Base-by-base conservation (phyloP, 1,284 basidiomycete species). In the Irpex lacteus region DNA sequence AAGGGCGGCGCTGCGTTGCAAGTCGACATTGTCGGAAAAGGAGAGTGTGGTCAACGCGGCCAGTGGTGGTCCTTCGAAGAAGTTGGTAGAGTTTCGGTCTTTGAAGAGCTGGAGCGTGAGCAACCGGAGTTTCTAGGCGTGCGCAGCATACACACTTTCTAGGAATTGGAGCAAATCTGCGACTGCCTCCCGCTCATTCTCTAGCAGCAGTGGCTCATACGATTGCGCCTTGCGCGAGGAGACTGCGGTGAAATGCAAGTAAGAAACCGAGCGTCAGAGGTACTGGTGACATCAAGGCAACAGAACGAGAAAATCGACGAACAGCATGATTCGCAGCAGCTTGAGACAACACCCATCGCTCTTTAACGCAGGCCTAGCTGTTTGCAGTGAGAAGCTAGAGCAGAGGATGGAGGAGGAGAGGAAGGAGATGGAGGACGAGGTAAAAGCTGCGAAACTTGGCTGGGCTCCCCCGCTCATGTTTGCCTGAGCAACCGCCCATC, bases 21-120 rank as follows among this genome's bases (percentile, higher is more conserved):
- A 84, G 80, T 99, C 98, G 72, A 99, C 98, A 80, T 99, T 99
- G 82, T 99, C 98, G 38, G 94, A 96, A 82, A 98, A 99, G 13
- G 96, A 98, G 68, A 99, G 90, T 65, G 96, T 99, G 11, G 96
- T 98, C 66, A 99, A 84, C 54, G 98, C 96, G 61, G 90, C 86
- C 63, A 99, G 88, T 18, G 98, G 97, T 32, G 92, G 91, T 61
- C 96, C 96, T 62, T 87, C 84, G 81, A 98, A 98, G 85, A 98
- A 98, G 81, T 98, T 97, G 77, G 96, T 98, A 3, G 93, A 95
- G 8, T 92, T 91, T 70, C 95, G 93, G 84, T 98, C 95, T 98
- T 66, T 66, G 60, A 69, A 37, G 54, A 34, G 60, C 61, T 50
- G 32, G 19, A 37, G 19, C 59, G 40, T 64, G 63, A 32, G 60